Evolutionary conservation across 192 early-diverging fungal genomes (phyloP).

Genomic region (Rhizophagus sp.): DNA sequence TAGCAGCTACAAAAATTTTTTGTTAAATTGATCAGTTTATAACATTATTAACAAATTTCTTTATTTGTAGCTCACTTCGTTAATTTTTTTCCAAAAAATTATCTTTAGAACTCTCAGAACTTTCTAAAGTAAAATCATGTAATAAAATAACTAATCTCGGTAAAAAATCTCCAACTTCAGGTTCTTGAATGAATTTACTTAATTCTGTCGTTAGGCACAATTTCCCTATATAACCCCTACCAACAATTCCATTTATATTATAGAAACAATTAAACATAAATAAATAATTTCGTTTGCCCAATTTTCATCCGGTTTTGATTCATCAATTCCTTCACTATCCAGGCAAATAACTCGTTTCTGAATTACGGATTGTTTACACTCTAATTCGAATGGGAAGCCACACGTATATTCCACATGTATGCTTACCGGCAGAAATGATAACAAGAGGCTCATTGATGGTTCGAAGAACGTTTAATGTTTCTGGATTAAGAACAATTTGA

Average conservation of each 20-base stretch:
- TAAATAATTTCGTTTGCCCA: constrained; percentile 19
- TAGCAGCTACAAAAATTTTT: background rate
- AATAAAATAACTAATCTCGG: constrained; percentile 18
- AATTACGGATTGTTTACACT: background rate
- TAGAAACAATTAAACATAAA: constrained; percentile 22
- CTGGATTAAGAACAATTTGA: background rate
- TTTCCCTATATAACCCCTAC: constrained; percentile 9
- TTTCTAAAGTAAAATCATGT: constrained; percentile 7
- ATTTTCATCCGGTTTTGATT: constrained; percentile 14
- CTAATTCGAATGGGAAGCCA: constrained; percentile 9
- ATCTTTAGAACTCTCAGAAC: background rate
- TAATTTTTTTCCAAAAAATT: constrained; percentile 18
- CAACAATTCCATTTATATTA: constrained; percentile 24
- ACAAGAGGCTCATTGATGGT: constrained; percentile 5
- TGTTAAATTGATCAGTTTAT: background rate
- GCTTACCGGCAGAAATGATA: constrained; percentile 1
- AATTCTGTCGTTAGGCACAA: constrained; percentile 24
- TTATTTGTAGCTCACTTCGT: background rate
- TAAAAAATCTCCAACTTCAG: background rate
- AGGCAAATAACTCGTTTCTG: constrained; percentile 13
- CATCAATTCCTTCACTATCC: constrained; percentile 19
- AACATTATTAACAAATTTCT: background rate
- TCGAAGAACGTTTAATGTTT: constrained; percentile 8
- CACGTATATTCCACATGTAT: constrained; percentile 14
- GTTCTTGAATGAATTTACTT: constrained; percentile 11